Base-by-base conservation (phyloP, 2,329 filamentous ascomycete species). In the Coniochaeta pulveracea region DNA sequence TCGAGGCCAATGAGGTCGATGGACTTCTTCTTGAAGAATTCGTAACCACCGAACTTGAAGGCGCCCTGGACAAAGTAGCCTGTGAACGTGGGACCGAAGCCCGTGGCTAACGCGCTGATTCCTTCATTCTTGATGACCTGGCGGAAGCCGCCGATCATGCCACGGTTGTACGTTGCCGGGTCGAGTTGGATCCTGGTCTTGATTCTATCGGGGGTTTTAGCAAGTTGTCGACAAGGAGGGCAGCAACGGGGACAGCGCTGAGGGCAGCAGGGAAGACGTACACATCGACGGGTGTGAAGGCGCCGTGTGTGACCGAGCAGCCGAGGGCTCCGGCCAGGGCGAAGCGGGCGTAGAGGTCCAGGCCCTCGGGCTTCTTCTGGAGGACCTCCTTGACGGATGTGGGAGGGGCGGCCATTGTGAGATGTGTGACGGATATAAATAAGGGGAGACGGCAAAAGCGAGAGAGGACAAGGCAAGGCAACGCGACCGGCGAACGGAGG, bases 211-310 rank as follows among this genome's bases (percentile, higher is more conserved):
- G 17, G 15, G 15, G 31, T 15, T 15, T 21, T n/a, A 17, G 26
- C 11, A 15, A 15, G 31, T 25, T 17, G 23, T 6, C 12, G 27
- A 30, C 12, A 17, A 5, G n/a, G 16, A 16, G 30, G 19, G 22
- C 22, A n/a, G 22, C 9, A 23, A 19, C 25, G 17, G 17, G 6
- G 14, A 21, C 19, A 19, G n/a, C 23, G 19, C n/a, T 34, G 15
- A 26, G 19, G n/a, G 19, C 8, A 28, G n/a, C 18, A 25, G 28
- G 26, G 27, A 25, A 34, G 26, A 41, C 37, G 37, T 40, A 84
- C 89, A 98, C 91, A 83, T 98, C 91, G 63, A 98, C 86, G 57
- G 91, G 91, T 49, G 91, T 98, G 53, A 96, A 79, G 56, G 74
- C 82, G 64, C 89, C 91, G 76, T 98, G 91, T 57, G 91, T 98